A percentile compares a stretch with the other conserved stretches of the same genome.
phyloP scores from a whole-genome alignment of 2,329 filamentous ascomycete genomes.

The Botrytis porri region DNA sequence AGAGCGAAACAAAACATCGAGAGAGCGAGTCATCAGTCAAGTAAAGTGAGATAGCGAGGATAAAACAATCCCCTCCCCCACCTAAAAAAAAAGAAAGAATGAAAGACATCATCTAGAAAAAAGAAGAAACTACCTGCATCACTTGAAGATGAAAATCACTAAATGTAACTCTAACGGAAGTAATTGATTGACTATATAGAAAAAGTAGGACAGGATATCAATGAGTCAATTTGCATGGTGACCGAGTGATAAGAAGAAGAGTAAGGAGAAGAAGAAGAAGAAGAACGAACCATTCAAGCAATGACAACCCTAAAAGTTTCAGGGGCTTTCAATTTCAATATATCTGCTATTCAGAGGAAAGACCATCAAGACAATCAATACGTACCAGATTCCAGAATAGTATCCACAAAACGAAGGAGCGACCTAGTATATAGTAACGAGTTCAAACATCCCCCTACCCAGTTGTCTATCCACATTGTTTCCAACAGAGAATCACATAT shows the following conservation, averaged over 20 bases:
- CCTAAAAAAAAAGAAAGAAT: too few species aligned
- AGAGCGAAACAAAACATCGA: too few species aligned
- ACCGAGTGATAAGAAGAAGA: too few species aligned
- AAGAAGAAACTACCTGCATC: background rate
- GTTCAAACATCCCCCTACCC: fast-evolving
- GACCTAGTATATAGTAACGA: too few species aligned
- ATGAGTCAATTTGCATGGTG: background rate
- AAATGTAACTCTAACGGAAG: background rate
- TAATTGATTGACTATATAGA: background rate
- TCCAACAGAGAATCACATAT: background rate
- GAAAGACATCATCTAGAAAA: background rate
- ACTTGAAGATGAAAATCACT: background rate
- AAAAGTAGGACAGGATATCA: fast-evolving
- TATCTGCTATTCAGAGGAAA: too few species aligned
- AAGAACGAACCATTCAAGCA: background rate
- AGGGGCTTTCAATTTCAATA: background rate
- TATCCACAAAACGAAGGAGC: background rate
- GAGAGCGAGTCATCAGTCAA: too few species aligned
- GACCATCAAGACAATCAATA: background rate
- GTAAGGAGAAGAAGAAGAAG: too few species aligned
- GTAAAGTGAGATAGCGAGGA: too few species aligned
- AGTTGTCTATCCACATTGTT: background rate
- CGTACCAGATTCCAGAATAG: too few species aligned
- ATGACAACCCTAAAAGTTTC: fast-evolving
- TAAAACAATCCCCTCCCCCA: too few species aligned